A percentile compares a stretch with the other conserved stretches of the same genome.
Evolutionary conservation across 805 yeast species (phyloP).

Genomic region (Lipomyces sp.): DNA sequence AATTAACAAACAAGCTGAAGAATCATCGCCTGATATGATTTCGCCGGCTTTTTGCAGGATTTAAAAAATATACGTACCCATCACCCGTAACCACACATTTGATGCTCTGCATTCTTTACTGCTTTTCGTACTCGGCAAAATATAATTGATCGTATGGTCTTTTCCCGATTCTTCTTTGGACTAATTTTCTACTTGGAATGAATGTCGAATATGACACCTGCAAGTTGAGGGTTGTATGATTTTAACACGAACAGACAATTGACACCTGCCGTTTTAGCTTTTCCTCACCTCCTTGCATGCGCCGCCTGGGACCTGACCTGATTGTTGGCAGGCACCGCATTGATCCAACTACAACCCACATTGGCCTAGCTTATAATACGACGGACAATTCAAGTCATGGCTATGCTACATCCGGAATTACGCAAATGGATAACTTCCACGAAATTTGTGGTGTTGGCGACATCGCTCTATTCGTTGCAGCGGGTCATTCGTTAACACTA

Average conservation of each 20-base stretch:
- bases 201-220: not conserved
- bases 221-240: not conserved
- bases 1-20: too few relatives aligned
- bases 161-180: not conserved
- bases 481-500: not conserved
- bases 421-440: not conserved
- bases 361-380: too few relatives aligned
- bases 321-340: too few relatives aligned
- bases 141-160: not conserved
- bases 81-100: conserved; percentile 95
- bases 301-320: not conserved
- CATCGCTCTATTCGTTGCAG: not conserved
- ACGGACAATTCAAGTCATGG: too few relatives aligned
- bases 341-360: too few relatives aligned
- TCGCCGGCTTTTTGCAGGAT: not conserved
- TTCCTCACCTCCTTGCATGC: not conserved
- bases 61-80: conserved; percentile 52
- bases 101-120: conserved; percentile 69
- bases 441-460: not conserved
- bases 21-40: not conserved
- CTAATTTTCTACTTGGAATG: not conserved
- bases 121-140: not conserved
- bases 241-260: not conserved
- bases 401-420: not conserved
- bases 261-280: conserved; percentile 1